phyloP scores from a whole-genome alignment of 306 rosid species.

The Acmispon strigosus region DNA sequence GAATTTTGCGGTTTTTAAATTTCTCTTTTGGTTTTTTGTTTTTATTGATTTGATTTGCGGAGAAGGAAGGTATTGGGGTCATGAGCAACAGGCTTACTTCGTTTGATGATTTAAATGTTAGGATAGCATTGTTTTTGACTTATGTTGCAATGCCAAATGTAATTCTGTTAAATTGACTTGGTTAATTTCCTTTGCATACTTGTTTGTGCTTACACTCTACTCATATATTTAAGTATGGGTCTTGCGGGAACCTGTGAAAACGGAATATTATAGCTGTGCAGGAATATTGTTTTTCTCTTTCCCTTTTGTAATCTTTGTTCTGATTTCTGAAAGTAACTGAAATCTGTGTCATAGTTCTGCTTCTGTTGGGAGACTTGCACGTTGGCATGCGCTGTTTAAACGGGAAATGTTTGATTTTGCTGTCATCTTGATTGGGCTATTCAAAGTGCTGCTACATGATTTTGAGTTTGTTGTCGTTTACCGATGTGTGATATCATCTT shows the following conservation, averaged over 20 bases:
- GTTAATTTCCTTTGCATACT: neutral
- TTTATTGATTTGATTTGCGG: neutral
- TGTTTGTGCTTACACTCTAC: neutral
- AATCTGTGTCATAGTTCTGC: neutral
- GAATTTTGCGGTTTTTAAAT: neutral
- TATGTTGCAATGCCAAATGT: slow-evolving; percentile 12
- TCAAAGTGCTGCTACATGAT: neutral
- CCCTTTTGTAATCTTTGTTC: neutral
- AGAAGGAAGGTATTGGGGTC: neutral
- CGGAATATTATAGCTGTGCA: neutral
- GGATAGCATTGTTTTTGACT: neutral
- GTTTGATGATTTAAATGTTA: slow-evolving; percentile 6
- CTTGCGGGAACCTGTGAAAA: neutral
- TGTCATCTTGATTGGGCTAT: neutral
- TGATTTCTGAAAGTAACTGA: neutral
- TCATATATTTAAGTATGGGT: neutral
- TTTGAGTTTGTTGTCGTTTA: neutral
- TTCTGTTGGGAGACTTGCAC: neutral
- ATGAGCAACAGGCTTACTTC: neutral
- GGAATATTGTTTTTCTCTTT: neutral
- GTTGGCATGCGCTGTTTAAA: neutral
- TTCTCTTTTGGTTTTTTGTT: neutral
- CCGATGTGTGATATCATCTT: neutral
- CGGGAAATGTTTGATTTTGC: neutral
- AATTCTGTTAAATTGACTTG: neutral